A percentile compares a stretch with the other conserved stretches of the same genome.
phyloP scores from a whole-genome alignment of 1,139 yeast species.

The Pichia sp. region DNA sequence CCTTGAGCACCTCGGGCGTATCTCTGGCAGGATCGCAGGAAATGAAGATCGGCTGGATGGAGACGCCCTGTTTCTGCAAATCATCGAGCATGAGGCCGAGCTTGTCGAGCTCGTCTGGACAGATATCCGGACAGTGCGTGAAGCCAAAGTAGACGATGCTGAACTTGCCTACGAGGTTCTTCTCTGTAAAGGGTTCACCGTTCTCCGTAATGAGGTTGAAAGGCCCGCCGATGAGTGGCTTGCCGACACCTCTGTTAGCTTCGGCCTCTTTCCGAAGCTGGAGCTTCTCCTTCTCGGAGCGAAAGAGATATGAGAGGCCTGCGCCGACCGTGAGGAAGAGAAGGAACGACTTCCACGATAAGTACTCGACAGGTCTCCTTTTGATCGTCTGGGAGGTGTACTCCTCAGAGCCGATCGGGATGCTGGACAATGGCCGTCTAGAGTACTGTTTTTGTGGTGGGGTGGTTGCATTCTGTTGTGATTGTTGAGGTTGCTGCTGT shows the following conservation, averaged over 20 bases:
- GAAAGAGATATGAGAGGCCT: slow-evolving; percentile 64
- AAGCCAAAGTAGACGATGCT: slow-evolving; percentile 88
- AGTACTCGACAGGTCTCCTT: slow-evolving; percentile 52
- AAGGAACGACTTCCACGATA: slow-evolving; percentile 84
- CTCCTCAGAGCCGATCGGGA: slow-evolving; percentile 51
- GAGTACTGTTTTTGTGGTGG: slow-evolving; percentile 14
- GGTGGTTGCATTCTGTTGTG: not conserved
- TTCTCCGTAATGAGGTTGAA: slow-evolving; percentile 68
- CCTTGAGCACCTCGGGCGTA: slow-evolving; percentile 73
- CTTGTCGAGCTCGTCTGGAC: slow-evolving; percentile 96
- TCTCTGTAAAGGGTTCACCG: slow-evolving; percentile 69
- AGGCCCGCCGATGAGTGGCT: slow-evolving; percentile 90
- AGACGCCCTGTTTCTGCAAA: slow-evolving; percentile 55
- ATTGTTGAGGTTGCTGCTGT: not conserved
- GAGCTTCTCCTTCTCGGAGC: slow-evolving; percentile 67
- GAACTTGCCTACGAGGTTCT: slow-evolving; percentile 72
- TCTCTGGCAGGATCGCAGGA: slow-evolving; percentile 98
- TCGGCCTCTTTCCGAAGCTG: slow-evolving; percentile 76
- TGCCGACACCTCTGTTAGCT: slow-evolving; percentile 81
- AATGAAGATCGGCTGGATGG: slow-evolving; percentile 79
- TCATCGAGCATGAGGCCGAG: slow-evolving; percentile 72
- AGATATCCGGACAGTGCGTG: slow-evolving; percentile 95
- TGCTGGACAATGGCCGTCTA: slow-evolving; percentile 37
- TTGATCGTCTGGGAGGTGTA: slow-evolving; percentile 30
- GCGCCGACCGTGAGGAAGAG: slow-evolving; percentile 67